Base-by-base conservation (phyloP, 1,284 basidiomycete species). In the Golubevia sp. region DNA sequence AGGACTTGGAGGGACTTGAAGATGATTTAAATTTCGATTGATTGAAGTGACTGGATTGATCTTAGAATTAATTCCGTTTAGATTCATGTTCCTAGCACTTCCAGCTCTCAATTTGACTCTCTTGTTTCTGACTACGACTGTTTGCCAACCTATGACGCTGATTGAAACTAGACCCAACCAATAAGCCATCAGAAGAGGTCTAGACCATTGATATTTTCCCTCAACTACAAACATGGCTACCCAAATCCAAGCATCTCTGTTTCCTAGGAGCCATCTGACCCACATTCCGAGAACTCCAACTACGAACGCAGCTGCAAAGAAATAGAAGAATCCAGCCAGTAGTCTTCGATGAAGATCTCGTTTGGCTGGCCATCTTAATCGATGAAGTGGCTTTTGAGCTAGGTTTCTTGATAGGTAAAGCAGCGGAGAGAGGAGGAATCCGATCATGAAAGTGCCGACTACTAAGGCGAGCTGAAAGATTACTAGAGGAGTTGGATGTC, bases 391-490 rank as follows among this genome's bases (percentile, higher is more conserved):
- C 44, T 91, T 89, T 76, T 93, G 93, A 0, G 96, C 95, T 65
- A 97, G 91, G 79, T 94, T 91, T 0, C 97, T 89, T 15, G 94
- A 97, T 18, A 98, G 88, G 60, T 94, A 91, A 18, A 99, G 90
- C 8, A 99, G 87, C 0, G 97, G 97, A 0, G 94, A 94, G n/a
- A 99, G 89, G 11, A 97, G 86, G 84, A 97, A 93, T 3, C 97
- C 97, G 15, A 91, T 90, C 24, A 98, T 86, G 63, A 99, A 89
- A 0, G 94, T 92, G 25, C 97, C 97, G 7, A 92, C 92, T 55
- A 99, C 91, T 44, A 99, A 88, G 0, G 97, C 94, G 49, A 96
- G 88, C 82, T 99, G 97, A 84, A 94, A 96, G 55, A 91, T 89
- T 55, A 99, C 87, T 11, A 99, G 87, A 2, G 96, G 94, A 0